A percentile compares a stretch with the other conserved stretches of the same genome.
phyloP scores from a whole-genome alignment of 371 early-diverging fungal genomes.

The Rhizopus delemar region DNA sequence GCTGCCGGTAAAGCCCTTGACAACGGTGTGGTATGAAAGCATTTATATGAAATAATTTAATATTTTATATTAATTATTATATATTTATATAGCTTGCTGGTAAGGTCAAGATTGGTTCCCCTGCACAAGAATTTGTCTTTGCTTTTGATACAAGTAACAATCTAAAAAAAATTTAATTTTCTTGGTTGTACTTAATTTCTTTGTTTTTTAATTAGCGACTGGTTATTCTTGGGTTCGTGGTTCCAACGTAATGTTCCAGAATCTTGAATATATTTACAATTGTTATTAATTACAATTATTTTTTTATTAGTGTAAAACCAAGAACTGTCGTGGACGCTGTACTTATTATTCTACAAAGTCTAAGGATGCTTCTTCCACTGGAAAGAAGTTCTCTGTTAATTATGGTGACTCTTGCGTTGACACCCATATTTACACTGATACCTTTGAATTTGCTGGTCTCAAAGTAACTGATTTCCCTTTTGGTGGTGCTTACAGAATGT shows the following conservation, averaged over 20 bases:
- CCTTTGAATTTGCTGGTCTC: constrained; percentile 41
- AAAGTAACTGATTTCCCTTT: constrained; percentile 42
- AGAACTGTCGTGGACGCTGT: constrained; percentile 49
- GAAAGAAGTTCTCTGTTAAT: constrained; percentile 42
- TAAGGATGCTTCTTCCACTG: constrained; percentile 27
- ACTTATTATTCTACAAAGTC: constrained; percentile 45
- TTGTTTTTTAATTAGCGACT: constrained; percentile 36
- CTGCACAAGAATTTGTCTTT: constrained; percentile 50
- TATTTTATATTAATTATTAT: background rate
- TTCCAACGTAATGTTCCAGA: constrained; percentile 30
- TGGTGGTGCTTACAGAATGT: constrained; percentile 50
- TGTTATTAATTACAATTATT: constrained; percentile 11
- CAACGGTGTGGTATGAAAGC: constrained; percentile 42
- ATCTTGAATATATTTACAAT: constrained; percentile 1
- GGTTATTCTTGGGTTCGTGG: constrained; percentile 58
- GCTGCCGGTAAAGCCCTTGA: constrained; percentile 48
- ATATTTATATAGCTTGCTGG: constrained; percentile 44
- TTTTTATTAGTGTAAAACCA: constrained; percentile 40
- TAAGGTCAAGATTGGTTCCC: constrained; percentile 45
- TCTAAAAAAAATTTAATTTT: constrained; percentile 5
- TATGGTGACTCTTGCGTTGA: constrained; percentile 50
- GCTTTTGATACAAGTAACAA: constrained; percentile 54
- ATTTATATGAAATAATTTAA: background rate
- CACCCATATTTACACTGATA: constrained; percentile 42
- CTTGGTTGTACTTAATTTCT: constrained; percentile 24